Conservation (phyloP, 2,329 filamentous ascomycete genomes). For the Sphaerulina populicola region DNA sequence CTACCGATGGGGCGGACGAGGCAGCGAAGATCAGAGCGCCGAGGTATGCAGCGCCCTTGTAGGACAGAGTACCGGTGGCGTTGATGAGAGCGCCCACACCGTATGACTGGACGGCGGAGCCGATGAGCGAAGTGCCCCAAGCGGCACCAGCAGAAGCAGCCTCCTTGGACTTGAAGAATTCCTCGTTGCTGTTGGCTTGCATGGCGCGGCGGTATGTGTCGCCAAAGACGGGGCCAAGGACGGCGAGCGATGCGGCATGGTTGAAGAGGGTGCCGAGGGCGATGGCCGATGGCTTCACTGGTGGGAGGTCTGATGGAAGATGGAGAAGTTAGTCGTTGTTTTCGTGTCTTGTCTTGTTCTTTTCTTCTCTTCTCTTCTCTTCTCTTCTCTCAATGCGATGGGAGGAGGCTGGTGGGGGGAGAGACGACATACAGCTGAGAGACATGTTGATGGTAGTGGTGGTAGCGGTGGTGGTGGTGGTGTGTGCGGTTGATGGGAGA, state of each 20-base stretch:
- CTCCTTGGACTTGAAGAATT: constrained; percentile 91
- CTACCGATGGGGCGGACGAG: constrained; percentile 75
- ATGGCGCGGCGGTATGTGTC: constrained; percentile 91
- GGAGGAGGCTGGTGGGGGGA: neutral
- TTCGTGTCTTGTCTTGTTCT: neutral
- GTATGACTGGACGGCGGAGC: constrained; percentile 60
- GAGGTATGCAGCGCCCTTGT: constrained; percentile 94
- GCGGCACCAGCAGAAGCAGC: constrained; percentile 76
- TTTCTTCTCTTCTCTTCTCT: neutral
- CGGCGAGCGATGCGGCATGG: constrained; percentile 79
- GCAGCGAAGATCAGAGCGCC: constrained; percentile 87
- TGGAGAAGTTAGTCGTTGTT: constrained; percentile 13
- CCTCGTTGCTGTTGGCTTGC: constrained; percentile 86
- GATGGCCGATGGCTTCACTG: constrained; percentile 96
- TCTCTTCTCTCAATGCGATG: neutral
- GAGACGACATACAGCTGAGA: constrained; percentile 5
- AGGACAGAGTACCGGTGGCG: constrained; percentile 85
- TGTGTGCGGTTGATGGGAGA: neutral
- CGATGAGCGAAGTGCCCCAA: constrained; percentile 82
- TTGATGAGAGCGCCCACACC: constrained; percentile 52
- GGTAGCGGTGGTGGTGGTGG: neutral
- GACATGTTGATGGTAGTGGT: constrained; percentile 1
- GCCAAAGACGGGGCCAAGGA: constrained; percentile 84
- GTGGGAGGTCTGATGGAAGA: constrained; percentile 51
- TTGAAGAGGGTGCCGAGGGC: constrained; percentile 93